Percentiles rank a stretch among this genome's conserved stretches.
These are phyloP conservation scores for Asterochloris sp. DNA, from an alignment of 139 green algal genomes.

Conservation along the genomic window DNA sequence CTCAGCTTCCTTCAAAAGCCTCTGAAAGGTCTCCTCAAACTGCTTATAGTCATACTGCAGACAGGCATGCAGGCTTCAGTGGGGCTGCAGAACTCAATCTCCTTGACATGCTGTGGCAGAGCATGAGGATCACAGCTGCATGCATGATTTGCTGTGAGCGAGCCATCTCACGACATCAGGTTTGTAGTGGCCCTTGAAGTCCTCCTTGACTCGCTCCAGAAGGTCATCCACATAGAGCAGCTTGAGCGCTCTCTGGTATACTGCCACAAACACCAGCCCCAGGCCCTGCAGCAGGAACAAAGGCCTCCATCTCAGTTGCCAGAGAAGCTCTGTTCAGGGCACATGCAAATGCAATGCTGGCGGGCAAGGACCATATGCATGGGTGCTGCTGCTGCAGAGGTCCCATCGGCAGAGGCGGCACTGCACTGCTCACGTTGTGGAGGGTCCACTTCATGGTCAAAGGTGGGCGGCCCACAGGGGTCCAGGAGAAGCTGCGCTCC, in stretches of 20 bases:
- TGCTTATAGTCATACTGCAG: constrained; percentile 29
- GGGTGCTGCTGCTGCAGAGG: too few species aligned
- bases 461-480: constrained; percentile 47
- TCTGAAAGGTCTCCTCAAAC: constrained; percentile 48
- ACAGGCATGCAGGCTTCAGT: not conserved
- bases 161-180: constrained; percentile 2
- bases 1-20: constrained; percentile 64
- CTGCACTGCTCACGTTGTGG: constrained; percentile 73
- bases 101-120: too few species aligned
- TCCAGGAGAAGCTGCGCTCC: constrained; percentile 77
- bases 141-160: not conserved
- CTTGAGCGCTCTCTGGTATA: constrained; percentile 89
- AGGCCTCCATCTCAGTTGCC: too few species aligned
- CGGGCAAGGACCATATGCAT: too few species aligned
- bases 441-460: constrained; percentile 96
- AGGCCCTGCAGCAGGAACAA: constrained; percentile 58
- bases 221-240: constrained; percentile 90
- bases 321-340: too few species aligned
- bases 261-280: constrained; percentile 94
- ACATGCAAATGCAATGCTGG: too few species aligned
- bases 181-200: constrained; percentile 57
- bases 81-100: not conserved
- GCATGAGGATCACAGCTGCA: not conserved
- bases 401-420: not conserved
- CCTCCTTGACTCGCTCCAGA: constrained; percentile 56